Base-by-base conservation (phyloP, 352 stramenopile species). In the Phytophthora litchii region DNA sequence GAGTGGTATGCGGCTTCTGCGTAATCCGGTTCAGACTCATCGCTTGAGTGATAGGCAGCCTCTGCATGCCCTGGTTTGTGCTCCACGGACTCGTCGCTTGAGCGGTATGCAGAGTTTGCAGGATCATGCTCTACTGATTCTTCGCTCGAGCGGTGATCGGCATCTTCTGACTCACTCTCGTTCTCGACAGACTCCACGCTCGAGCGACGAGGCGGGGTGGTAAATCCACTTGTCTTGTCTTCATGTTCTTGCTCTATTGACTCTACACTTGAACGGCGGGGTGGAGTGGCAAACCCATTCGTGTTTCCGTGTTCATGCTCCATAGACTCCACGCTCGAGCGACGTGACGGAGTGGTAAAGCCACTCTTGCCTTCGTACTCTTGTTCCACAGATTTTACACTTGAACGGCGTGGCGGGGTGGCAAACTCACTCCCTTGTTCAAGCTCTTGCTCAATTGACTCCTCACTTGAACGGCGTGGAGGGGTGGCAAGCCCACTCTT, bases 121-220 rank as follows among this genome's bases (percentile, higher is more conserved):
- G 31, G 3, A 12, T 59, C 20, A 13, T 49, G 19, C 23, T 60
- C 29, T 25, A 46, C 36, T 27, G 13, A 25, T 37, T 55, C 29
- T 19, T 59, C 48, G 23, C 43, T 55, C 4, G 25, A 49, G 23
- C 37, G 27, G 1, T 65, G 49, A 14, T 64, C 66, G 16, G 60
- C 51, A 44, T 76, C 58, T 10, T 62, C 70, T 47, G 65, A 58
- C 21, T 64, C 66, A 48, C 52, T 65, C 23, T 55, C 29, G 34
- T 71, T 54, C 9, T 64, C n/a, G 4, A 38, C 4, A 20, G 34
- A 47, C 12, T 54, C 35, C 10, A 37, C 47, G 31, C 46, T 58
- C n/a, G 35, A 29, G 8, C 20, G 38, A 4, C 27, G 50, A 19
- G 50, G 27, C 4, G 16, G 50, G 3, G 50, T 58, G 0, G 4